phyloP scores from a whole-genome alignment of 208 protist genomes.

The Acanthamoeba lenticulata region DNA sequence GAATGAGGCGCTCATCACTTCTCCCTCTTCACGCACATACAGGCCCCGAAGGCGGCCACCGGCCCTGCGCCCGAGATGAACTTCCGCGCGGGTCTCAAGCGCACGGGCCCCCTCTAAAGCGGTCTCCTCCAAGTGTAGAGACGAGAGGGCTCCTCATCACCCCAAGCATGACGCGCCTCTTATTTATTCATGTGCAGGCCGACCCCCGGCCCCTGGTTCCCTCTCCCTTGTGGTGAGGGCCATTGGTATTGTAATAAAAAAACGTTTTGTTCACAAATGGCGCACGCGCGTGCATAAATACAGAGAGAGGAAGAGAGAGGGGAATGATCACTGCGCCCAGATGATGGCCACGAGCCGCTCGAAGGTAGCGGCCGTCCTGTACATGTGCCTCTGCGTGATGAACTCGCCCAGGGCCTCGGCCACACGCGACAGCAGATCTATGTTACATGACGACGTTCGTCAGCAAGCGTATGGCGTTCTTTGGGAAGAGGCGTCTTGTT shows the following conservation, averaged over 20 bases:
- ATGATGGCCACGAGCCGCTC: not conserved
- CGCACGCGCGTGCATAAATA: not conserved
- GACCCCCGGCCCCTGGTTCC: too few species aligned
- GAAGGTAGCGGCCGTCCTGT: not conserved
- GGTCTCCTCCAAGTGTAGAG: not conserved
- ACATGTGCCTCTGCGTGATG: not conserved
- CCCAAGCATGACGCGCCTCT: too few species aligned
- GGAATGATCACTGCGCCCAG: not conserved
- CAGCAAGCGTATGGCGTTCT: too few species aligned
- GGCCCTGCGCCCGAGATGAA: not conserved
- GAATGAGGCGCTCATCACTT: too few species aligned
- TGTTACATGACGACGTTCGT: too few species aligned
- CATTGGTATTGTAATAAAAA: too few species aligned
- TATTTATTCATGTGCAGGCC: too few species aligned
- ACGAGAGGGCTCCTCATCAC: too few species aligned
- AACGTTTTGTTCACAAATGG: not conserved
- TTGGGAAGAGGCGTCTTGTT: too few species aligned
- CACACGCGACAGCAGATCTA: not conserved
- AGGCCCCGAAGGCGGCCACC: not conserved
- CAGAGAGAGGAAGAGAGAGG: not conserved
- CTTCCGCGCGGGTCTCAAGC: constrained; percentile 2
- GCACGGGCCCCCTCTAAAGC: not conserved
- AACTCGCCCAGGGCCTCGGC: not conserved
- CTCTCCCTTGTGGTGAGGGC: too few species aligned
- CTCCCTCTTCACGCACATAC: not conserved